Base-by-base conservation (phyloP, 441 rosid genomes). In the Erysimum cheiri region DNA sequence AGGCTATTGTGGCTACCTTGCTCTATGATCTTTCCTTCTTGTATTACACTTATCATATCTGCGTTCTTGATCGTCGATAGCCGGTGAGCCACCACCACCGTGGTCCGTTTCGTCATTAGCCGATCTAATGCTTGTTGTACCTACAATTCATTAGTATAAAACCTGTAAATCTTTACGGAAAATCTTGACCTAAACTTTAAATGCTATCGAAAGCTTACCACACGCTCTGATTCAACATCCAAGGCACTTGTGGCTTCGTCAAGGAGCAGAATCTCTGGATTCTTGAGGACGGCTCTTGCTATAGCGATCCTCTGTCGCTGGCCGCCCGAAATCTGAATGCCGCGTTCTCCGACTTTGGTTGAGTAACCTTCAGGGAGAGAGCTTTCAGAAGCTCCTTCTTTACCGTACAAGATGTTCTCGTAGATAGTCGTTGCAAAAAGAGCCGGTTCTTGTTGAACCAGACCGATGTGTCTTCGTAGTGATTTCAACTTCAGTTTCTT, bases 361-460 rank as follows among this genome's bases (percentile, higher is more conserved):
- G 72, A 72, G 85, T 91, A 93, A 37, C 97, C 97, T 68, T 84
- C 85, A 0, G 95, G 96, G n/a, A 93, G 91, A 13, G 91, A 79
- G 58, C 91, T 80, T 74, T 91, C 90, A 4, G 85, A 67, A 4
- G 98, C 95, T 43, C 86, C 95, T 81, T 89, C 98, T 81, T 78
- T 88, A 6, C 98, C 97, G 50, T 91, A 93, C 50, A 87, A 72
- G 64, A 93, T 93, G 82, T 91, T 93, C 22, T 91, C 97, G 10
- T 80, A 85, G 65, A 93, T 91, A 1, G 96, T 79, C 43, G 96
- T 91, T 0, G 85, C 98, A 6, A 93, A 91, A 58, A 93, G 93
- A n/a, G 96, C 90, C n/a, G 93, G 97, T 77, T 93, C 96, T 81
- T 93, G 95, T 66, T 91, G 97, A 39, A 93, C 96, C 6, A 93